Evolutionary conservation across 768 basidiomycete species (phyloP).

Genomic region (Suillus subaureus): DNA sequence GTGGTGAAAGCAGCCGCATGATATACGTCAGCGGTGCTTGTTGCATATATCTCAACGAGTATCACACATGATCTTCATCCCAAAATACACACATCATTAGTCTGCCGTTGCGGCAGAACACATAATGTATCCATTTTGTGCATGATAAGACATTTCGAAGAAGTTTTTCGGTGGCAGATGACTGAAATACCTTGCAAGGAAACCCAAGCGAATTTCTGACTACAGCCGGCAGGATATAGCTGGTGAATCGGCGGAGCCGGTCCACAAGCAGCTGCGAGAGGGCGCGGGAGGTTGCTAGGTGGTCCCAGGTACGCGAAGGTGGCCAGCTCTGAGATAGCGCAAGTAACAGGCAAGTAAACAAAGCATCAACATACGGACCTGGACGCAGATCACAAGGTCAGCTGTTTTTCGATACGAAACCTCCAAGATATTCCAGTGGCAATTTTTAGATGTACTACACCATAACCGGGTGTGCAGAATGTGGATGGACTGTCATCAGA

Average conservation of each 20-base stretch:
- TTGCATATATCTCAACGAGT: neutral
- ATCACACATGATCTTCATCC: neutral
- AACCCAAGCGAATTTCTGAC: neutral
- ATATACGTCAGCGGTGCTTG: neutral
- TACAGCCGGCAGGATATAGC: neutral
- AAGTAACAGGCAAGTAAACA: neutral
- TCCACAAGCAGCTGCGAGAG: neutral
- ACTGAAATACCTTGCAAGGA: neutral
- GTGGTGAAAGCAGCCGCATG: constrained; percentile 21
- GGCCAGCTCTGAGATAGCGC: neutral
- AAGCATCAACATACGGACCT: neutral
- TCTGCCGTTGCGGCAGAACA: neutral
- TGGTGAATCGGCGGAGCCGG: neutral
- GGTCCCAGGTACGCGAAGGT: neutral
- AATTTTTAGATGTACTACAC: neutral
- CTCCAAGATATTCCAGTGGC: neutral
- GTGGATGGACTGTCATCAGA: neutral
- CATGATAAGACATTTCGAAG: neutral
- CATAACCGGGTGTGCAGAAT: neutral
- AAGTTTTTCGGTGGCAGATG: neutral
- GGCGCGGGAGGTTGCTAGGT: constrained; percentile 1
- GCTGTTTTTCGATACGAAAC: neutral
- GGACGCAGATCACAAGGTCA: neutral
- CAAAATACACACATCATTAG: neutral
- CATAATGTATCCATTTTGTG: neutral